A percentile compares a stretch with the other conserved stretches of the same genome.
phyloP scores from a whole-genome alignment of 495 filamentous ascomycete species.

The Penicillium canescens region DNA sequence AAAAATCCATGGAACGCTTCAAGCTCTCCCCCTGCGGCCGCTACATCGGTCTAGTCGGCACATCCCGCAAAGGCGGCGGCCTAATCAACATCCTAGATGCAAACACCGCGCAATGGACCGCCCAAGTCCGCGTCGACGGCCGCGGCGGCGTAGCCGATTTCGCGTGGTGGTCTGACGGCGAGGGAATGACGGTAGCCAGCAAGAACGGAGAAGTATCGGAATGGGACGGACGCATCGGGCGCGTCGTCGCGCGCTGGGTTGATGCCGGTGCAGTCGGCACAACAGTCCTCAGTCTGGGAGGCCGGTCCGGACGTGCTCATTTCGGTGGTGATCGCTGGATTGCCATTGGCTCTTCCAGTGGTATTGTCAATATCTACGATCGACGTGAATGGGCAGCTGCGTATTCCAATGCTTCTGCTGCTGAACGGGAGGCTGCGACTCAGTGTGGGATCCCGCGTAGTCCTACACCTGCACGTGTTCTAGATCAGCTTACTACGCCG shows the following conservation, averaged over 20 bases:
- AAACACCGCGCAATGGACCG: constrained; percentile 83
- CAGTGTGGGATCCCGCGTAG: constrained; percentile 54
- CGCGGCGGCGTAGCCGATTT: constrained; percentile 84
- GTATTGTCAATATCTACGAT: constrained; percentile 93
- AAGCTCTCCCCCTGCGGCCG: constrained; percentile 81
- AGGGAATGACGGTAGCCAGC: constrained; percentile 72
- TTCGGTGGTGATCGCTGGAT: constrained; percentile 88
- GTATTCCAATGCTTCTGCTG: constrained; percentile 24
- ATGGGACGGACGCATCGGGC: constrained; percentile 65
- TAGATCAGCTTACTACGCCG: constrained; percentile 86
- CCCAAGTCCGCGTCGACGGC: constrained; percentile 79
- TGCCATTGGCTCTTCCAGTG: constrained; percentile 78
- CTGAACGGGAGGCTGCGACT: constrained; percentile 34
- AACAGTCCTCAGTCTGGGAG: constrained; percentile 78
- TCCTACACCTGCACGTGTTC: constrained; percentile 66
- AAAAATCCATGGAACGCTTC: constrained; percentile 88
- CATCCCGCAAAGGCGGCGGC: constrained; percentile 78
- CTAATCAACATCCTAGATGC: constrained; percentile 83
- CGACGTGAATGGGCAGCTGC: constrained; percentile 59
- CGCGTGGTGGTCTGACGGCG: constrained; percentile 84
- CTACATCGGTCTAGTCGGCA: constrained; percentile 78
- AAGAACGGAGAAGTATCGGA: constrained; percentile 94
- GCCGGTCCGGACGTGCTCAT: constrained; percentile 51
- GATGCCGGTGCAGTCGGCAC: constrained; percentile 90
- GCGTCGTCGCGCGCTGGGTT: constrained; percentile 77